These are phyloP conservation scores for Chalciporus chontae DNA, from an alignment of 768 basidiomycete species.

Conservation along the genomic window DNA sequence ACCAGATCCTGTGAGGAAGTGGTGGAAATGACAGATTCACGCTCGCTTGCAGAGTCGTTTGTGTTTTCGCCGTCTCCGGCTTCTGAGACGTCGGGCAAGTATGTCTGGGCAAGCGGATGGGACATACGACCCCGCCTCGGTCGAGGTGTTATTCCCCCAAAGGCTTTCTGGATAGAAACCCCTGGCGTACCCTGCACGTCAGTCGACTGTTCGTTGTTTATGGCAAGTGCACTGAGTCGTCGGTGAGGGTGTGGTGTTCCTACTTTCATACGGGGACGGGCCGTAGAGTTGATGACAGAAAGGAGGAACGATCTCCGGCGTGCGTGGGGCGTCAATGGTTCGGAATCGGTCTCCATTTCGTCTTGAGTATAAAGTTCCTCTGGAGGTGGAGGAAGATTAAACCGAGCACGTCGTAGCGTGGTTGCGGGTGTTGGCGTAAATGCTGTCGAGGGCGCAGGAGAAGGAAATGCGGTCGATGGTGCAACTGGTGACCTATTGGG, in stretches of 20 bases:
- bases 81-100: constrained; percentile 35
- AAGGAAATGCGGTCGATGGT: constrained; percentile 45
- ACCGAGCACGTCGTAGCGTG: constrained; percentile 61
- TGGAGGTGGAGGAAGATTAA: constrained; percentile 47
- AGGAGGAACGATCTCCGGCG: constrained; percentile 80
- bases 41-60: constrained; percentile 48
- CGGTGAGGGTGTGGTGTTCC: constrained; percentile 44
- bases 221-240: constrained; percentile 63
- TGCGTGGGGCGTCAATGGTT: constrained; percentile 63
- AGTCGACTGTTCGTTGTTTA: constrained; percentile 36
- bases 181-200: constrained; percentile 30
- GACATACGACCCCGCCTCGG: constrained; percentile 52
- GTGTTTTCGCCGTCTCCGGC: constrained; percentile 25
- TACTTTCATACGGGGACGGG: constrained; percentile 58
- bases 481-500: constrained; percentile 32
- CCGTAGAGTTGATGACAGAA: constrained; percentile 78
- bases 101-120: constrained; percentile 63
- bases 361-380: constrained; percentile 36
- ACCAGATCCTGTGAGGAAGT: constrained; percentile 88
- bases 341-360: constrained; percentile 34
- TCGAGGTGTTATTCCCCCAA: constrained; percentile 64
- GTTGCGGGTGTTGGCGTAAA: constrained; percentile 72
- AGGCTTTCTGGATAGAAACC: constrained; percentile 44
- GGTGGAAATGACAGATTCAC: constrained; percentile 73
- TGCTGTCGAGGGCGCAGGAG: constrained; percentile 51